These are phyloP conservation scores for Termitomyces eurrhizus DNA, from an alignment of 768 basidiomycete genomes.

Conservation along the genomic window DNA sequence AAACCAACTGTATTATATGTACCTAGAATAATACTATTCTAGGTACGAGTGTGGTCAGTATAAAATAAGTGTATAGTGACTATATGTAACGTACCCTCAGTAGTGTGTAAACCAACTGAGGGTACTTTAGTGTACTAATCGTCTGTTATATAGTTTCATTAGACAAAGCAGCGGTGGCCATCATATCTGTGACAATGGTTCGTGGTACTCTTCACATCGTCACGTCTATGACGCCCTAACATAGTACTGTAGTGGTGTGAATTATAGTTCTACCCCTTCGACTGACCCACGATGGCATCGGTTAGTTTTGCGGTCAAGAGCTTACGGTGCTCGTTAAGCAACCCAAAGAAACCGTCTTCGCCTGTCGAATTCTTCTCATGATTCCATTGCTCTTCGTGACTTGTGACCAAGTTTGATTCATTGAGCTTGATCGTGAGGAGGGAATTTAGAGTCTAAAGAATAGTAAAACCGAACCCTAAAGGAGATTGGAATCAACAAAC, in stretches of 20 bases:
- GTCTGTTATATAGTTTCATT: too few relatives aligned
- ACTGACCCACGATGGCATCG: background rate
- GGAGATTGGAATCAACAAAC: background rate
- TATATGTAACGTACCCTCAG: too few relatives aligned
- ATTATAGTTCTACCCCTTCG: background rate
- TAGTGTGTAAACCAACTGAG: too few relatives aligned
- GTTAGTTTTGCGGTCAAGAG: background rate
- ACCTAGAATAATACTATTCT: too few relatives aligned
- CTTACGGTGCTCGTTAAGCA: slow-evolving; percentile 1
- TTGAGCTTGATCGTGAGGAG: background rate
- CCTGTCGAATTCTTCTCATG: background rate
- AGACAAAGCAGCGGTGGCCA: too few relatives aligned
- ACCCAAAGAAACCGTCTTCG: slow-evolving; percentile 1
- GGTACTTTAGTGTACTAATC: too few relatives aligned
- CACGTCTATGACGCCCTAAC: too few relatives aligned
- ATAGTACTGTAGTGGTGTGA: background rate
- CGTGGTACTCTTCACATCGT: too few relatives aligned
- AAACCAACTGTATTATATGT: too few relatives aligned
- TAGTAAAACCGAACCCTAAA: background rate
- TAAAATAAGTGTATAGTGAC: too few relatives aligned
- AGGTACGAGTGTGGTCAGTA: too few relatives aligned
- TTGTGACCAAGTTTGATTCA: background rate
- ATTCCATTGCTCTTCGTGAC: slow-evolving; percentile 3
- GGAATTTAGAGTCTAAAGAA: background rate
- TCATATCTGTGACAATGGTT: too few relatives aligned